phyloP scores from a whole-genome alignment of 441 rosid species.

The Jatropha multifida region DNA sequence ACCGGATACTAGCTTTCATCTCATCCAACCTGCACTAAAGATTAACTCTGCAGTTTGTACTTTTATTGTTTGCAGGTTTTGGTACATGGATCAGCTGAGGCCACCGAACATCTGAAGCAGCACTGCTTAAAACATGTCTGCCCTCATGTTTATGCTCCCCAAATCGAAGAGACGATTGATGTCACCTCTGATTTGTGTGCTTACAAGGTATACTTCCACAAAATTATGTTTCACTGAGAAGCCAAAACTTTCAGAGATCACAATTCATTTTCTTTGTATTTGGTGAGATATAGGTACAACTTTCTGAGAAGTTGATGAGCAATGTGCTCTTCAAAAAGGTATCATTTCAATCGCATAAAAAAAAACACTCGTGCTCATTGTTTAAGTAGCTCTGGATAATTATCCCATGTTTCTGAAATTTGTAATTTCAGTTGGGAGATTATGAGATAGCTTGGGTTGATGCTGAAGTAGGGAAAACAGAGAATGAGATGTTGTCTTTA shows the following conservation, averaged over 20 bases:
- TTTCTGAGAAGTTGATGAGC: constrained; percentile 96
- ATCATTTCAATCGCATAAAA: constrained; percentile 5
- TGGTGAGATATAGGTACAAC: constrained; percentile 67
- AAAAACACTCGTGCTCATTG: neutral
- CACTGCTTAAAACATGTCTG: constrained; percentile 83
- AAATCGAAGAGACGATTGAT: constrained; percentile 84
- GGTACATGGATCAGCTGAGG: constrained; percentile 97
- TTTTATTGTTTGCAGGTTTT: constrained; percentile 59
- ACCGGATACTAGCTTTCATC: neutral
- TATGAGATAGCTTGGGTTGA: constrained; percentile 94
- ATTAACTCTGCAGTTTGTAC: neutral
- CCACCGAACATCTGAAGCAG: constrained; percentile 96
- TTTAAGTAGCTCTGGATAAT: neutral
- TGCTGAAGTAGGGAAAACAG: constrained; percentile 87
- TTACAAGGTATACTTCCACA: constrained; percentile 54
- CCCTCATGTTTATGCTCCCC: constrained; percentile 91
- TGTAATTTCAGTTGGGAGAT: constrained; percentile 73
- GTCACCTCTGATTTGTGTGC: constrained; percentile 98
- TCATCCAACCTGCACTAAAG: neutral
- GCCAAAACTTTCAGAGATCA: constrained; percentile 9
- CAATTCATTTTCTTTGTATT: constrained; percentile 23
- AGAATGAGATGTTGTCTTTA: constrained; percentile 60
- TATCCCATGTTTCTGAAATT: constrained; percentile 8
- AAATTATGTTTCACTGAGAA: constrained; percentile 9
- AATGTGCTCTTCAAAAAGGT: constrained; percentile 95